These are phyloP conservation scores for Epichloe glyceriae DNA, from an alignment of 2,329 filamentous ascomycete genomes.

Conservation along the genomic window DNA sequence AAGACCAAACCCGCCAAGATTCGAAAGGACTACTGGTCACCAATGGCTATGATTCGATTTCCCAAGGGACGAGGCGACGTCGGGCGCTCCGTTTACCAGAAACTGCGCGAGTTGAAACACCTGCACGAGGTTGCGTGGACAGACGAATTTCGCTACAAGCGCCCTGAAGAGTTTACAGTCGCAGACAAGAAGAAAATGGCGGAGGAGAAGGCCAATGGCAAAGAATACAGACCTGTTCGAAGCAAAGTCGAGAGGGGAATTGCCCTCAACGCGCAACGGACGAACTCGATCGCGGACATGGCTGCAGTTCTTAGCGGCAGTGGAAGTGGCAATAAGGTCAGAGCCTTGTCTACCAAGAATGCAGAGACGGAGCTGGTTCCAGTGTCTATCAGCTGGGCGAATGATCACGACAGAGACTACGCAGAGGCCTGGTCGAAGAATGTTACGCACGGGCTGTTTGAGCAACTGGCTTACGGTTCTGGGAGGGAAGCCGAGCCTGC, in stretches of 20 bases:
- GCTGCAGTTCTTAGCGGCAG: slow-evolving; percentile 41
- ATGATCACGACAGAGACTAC: slow-evolving; percentile 32
- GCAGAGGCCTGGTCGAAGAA: slow-evolving; percentile 39
- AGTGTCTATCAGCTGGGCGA: slow-evolving; percentile 39
- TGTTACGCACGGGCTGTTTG: slow-evolving; percentile 35
- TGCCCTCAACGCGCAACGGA: slow-evolving; percentile 45
- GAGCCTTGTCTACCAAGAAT: slow-evolving; percentile 9
- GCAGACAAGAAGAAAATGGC: slow-evolving; percentile 21
- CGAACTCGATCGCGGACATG: slow-evolving; percentile 50
- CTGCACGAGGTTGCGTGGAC: slow-evolving; percentile 51
- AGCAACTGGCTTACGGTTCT: slow-evolving; percentile 10
- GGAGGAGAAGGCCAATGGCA: slow-evolving; percentile 17
- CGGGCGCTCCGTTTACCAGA: slow-evolving; percentile 48
- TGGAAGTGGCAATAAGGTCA: slow-evolving; percentile 38
- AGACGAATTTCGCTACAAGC: slow-evolving; percentile 30
- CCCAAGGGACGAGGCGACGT: slow-evolving; percentile 35
- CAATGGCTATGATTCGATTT: slow-evolving; percentile 47
- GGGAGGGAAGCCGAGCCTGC: slow-evolving; percentile 2
- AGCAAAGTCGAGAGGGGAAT: slow-evolving; percentile 32
- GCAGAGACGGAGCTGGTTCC: slow-evolving; percentile 19
- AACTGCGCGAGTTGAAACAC: slow-evolving; percentile 50
- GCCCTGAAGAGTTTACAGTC: slow-evolving; percentile 19
- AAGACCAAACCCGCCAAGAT: slow-evolving; percentile 50
- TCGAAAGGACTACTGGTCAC: slow-evolving; percentile 55
- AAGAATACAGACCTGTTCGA: slow-evolving; percentile 21